A percentile compares a stretch with the other conserved stretches of the same genome.
phyloP scores from a whole-genome alignment of 352 stramenopile species.

The Phytophthora sojae region DNA sequence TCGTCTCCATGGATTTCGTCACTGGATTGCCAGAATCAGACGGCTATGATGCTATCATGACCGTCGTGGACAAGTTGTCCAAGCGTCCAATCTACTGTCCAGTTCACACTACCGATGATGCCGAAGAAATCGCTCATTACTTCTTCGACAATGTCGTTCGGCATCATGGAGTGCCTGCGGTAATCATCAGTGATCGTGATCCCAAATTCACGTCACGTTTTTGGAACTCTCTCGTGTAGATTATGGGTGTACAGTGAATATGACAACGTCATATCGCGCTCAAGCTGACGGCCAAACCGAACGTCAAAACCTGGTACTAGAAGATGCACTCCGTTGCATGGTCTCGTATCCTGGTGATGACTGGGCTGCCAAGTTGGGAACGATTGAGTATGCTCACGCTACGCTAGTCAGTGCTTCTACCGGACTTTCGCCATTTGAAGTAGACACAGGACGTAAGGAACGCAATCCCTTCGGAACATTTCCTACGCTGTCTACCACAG shows the following conservation, averaged over 20 bases:
- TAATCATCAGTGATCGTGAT: constrained; percentile 17
- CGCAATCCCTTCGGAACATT: too few relatives aligned
- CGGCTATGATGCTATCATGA: constrained; percentile 30
- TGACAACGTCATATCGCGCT: constrained; percentile 20
- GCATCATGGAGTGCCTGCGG: constrained; percentile 9
- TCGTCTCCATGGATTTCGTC: constrained; percentile 42
- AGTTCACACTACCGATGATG: constrained; percentile 7
- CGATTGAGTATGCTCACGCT: constrained; percentile 21
- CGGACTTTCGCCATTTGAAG: constrained; percentile 13
- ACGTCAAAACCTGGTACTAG: constrained; percentile 11
- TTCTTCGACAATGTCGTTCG: constrained; percentile 20
- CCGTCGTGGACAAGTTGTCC: constrained; percentile 36
- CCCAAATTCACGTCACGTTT: constrained; percentile 13
- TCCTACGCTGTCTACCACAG: too few relatives aligned
- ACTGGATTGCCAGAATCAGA: constrained; percentile 33
- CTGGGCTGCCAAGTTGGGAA: constrained; percentile 12
- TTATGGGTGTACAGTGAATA: constrained; percentile 17
- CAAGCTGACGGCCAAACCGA: constrained; percentile 19
- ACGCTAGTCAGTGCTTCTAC: constrained; percentile 24
- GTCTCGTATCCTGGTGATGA: constrained; percentile 23
- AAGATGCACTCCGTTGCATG: constrained; percentile 22
- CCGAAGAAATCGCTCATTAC: constrained; percentile 5
- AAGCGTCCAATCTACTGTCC: constrained; percentile 27
- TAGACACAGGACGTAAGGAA: too few relatives aligned
- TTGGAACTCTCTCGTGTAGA: constrained; percentile 8